Percentiles rank a stretch among this genome's conserved stretches.
These are phyloP conservation scores for Pichia paraexigua DNA, from an alignment of 805 yeast genomes.

Conservation along the genomic window DNA sequence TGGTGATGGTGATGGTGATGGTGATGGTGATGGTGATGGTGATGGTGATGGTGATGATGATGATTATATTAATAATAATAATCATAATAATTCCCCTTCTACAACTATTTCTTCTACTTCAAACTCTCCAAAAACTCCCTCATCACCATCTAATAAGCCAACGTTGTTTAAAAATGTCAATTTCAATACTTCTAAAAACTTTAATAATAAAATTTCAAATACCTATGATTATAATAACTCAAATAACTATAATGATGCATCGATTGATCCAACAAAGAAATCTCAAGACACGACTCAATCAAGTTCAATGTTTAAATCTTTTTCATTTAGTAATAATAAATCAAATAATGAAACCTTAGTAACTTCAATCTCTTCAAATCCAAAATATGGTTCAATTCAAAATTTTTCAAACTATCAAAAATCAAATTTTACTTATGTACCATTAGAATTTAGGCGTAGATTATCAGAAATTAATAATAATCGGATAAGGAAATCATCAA, in stretches of 20 bases:
- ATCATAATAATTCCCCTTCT: too few species aligned
- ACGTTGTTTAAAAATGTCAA: neutral
- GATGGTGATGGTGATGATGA: too few species aligned
- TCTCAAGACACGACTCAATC: neutral
- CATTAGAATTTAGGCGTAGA: conserved; percentile 46
- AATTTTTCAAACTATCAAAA: conserved; percentile 16
- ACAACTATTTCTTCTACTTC: too few species aligned
- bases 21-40: too few species aligned
- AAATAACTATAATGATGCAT: neutral
- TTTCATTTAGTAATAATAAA: conserved; percentile 2
- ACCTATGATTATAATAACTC: neutral
- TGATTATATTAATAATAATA: too few species aligned
- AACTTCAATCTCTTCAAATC: conserved; percentile 20
- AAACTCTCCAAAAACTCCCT: neutral
- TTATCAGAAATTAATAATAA: conserved; percentile 37
- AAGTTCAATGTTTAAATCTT: conserved; percentile 3
- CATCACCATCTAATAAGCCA: neutral
- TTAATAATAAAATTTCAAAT: neutral
- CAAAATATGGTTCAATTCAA: conserved; percentile 22
- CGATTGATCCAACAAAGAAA: neutral
- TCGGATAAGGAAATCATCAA: conserved; percentile 43
- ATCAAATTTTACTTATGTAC: conserved; percentile 41
- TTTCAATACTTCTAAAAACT: neutral
- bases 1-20: too few species aligned
- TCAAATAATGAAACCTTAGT: neutral